A percentile compares a stretch with the other conserved stretches of the same genome.
These are phyloP conservation scores for Kuraishia piskuri DNA, from an alignment of 805 yeast genomes.

Conservation along the genomic window DNA sequence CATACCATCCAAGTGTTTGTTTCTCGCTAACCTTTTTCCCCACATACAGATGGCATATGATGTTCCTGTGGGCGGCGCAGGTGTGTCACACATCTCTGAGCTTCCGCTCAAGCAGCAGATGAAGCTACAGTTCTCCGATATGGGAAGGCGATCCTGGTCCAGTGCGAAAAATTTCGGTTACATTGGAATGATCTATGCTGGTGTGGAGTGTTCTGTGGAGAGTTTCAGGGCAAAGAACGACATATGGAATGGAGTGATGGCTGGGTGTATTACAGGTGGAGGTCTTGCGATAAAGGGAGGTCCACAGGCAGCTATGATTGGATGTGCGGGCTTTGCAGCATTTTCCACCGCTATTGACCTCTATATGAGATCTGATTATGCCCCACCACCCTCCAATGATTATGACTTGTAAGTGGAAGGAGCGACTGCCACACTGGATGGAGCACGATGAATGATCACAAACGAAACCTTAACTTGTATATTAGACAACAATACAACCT, in stretches of 20 bases:
- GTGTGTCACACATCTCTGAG: constrained; percentile 55
- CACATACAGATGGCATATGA: constrained; percentile 58
- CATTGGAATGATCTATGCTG: constrained; percentile 85
- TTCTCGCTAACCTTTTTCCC: no score
- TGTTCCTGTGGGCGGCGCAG: constrained; percentile 53
- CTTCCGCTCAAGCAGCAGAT: constrained; percentile 89
- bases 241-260: constrained; percentile 81
- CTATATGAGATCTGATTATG: constrained; percentile 77
- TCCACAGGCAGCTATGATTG: constrained; percentile 83
- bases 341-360: constrained; percentile 85
- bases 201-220: constrained; percentile 87
- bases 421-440: not conserved
- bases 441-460: not conserved
- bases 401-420: constrained; percentile 46
- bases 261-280: constrained; percentile 97
- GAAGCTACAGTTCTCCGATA: constrained; percentile 83
- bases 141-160: constrained; percentile 82
- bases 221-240: constrained; percentile 85
- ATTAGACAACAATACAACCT: not conserved
- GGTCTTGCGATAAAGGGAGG: constrained; percentile 90
- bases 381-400: constrained; percentile 80
- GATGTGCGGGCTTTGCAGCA: constrained; percentile 97
- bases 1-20: no score
- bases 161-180: constrained; percentile 93
- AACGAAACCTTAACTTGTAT: not conserved